Base-by-base conservation (phyloP, 2,329 filamentous ascomycete genomes). In the Blumeria graminis region DNA sequence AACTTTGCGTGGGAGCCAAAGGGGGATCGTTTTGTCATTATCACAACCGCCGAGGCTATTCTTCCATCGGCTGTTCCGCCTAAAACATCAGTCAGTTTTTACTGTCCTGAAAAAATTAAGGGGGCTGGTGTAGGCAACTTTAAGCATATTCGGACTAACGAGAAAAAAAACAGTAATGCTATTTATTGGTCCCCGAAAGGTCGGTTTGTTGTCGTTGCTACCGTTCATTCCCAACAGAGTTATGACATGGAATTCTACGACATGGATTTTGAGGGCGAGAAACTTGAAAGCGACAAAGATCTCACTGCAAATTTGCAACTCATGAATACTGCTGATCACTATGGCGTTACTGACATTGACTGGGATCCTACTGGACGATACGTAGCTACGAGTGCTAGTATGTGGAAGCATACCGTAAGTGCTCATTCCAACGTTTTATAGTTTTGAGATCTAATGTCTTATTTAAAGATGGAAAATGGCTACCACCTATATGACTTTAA, bases 1-100 rank as follows among this genome's bases (percentile, higher is more conserved):
- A 98, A 98, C 75, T 98, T 98, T 68, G 88, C 92, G 9, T 98
- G 92, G 92, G 92, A 98, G 68, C 92, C 92, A 60, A 95, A 95
- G 74, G 92, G 92, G 60, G 89, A 94, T 69, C 83, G 92, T 41
- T 98, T 98, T 69, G 88, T 95, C 62, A 82, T 95, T 67, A 98
- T 98, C 72, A 95, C 89, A 38, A 92, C 86, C 16, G 84, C 87
- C 10, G 92, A 98, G 71, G 80, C 85, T 2, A 75, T 81, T 43
- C 80, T 81, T 41, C 80, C 82, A 46, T 82, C 85, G 10, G 88
- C 86, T 11, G 88, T 94, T 7, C 78, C 85, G 5, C 89, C 92
- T 61, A 98, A 98, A 77, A 96, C 92, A 0, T 77, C 88, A 0
- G 90, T 96, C 18, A 79, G 86, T 36, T 98, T 98, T 78, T 98